Percentiles rank a stretch among this genome's conserved stretches.
Evolutionary conservation across 2,329 filamentous ascomycete species (phyloP).

Genomic region (Botrytis fragariae): DNA sequence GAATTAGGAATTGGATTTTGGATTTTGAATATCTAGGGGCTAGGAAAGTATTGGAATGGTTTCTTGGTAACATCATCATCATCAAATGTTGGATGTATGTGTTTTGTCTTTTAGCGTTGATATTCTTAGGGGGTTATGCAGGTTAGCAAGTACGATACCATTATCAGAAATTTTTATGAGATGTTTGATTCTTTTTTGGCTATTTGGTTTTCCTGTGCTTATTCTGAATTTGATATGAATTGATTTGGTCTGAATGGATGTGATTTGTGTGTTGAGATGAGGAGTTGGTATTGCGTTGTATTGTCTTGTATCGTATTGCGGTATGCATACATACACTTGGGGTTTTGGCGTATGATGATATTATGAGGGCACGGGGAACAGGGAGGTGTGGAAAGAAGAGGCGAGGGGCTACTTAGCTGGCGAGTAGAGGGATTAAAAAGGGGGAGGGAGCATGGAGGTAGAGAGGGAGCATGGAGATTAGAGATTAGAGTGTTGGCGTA

Average conservation of each 20-base stretch:
- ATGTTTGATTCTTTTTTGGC: not conserved
- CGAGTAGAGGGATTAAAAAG: too few species aligned
- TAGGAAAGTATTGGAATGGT: not conserved
- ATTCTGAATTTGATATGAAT: not conserved
- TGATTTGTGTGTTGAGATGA: not conserved
- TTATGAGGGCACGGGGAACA: too few species aligned
- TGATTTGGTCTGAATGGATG: not conserved
- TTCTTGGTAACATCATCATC: not conserved
- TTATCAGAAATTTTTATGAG: not conserved
- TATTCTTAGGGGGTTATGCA: not conserved
- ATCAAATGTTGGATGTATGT: conserved; percentile 1
- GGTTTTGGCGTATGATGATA: not conserved
- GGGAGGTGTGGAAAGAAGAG: too few species aligned
- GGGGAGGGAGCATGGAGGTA: too few species aligned
- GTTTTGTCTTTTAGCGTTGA: not conserved
- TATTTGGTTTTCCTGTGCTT: not conserved
- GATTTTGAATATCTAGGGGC: not conserved
- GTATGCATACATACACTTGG: not conserved
- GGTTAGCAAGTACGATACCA: conserved; percentile 10
- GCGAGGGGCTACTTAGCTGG: too few species aligned
- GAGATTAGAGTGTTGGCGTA: too few species aligned
- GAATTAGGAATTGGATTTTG: not conserved
- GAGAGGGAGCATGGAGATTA: too few species aligned
- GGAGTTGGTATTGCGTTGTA: not conserved
- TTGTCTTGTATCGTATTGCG: not conserved